Conservation (phyloP, 257 asterid genomes). For the Solanum pinnatisectum region DNA sequence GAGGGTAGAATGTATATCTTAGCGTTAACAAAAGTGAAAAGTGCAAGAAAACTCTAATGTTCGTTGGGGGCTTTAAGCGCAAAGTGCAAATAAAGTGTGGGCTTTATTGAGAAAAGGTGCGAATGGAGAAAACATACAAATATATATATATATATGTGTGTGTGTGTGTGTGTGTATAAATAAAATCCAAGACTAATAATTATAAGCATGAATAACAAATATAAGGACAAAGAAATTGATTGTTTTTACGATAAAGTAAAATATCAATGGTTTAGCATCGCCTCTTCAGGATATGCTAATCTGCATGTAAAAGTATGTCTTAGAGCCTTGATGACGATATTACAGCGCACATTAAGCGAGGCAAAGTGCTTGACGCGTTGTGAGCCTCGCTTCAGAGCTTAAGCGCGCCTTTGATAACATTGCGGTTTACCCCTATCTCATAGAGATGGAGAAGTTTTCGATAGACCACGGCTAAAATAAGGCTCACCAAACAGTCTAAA, state of each 20-base stretch:
- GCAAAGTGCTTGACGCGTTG: neutral
- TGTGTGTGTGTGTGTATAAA: no score
- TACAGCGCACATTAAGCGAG: neutral
- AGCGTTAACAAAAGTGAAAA: neutral
- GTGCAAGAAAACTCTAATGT: no score
- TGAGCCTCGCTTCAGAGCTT: neutral
- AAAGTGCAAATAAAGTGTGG: neutral
- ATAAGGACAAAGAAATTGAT: neutral
- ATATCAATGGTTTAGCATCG: neutral
- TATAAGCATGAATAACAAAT: neutral
- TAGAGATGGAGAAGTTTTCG: neutral
- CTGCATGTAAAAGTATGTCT: neutral
- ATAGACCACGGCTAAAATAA: neutral
- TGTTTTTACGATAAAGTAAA: neutral
- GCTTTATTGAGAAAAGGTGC: neutral
- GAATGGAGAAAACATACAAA: neutral
- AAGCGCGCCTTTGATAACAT: neutral
- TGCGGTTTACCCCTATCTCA: neutral
- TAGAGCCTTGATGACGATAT: neutral
- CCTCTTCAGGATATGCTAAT: no score
- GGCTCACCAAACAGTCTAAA: neutral
- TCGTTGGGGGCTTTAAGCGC: neutral
- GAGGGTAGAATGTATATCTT: neutral
- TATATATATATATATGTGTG: no score
- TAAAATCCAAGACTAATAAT: no score